These are phyloP conservation scores for Candida sojae DNA, from an alignment of 1,139 yeast species.

Conservation along the genomic window DNA sequence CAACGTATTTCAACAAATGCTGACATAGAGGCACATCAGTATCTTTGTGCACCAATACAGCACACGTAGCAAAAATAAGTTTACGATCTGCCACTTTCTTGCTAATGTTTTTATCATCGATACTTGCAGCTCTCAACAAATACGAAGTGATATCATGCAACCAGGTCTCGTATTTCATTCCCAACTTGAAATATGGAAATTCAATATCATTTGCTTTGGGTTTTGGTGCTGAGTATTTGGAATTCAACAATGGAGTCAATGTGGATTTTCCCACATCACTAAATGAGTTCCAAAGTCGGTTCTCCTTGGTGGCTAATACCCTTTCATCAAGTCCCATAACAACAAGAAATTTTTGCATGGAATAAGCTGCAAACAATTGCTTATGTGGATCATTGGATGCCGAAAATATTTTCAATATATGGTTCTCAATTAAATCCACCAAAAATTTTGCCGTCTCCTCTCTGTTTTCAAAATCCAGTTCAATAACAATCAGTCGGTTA, in stretches of 20 bases:
- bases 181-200: constrained; percentile 36
- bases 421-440: constrained; percentile 62
- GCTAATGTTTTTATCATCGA: constrained; percentile 12
- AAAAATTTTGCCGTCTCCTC: constrained; percentile 67
- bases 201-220: constrained; percentile 37
- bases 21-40: constrained; percentile 72
- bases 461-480: constrained; percentile 63
- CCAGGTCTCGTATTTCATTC: constrained; percentile 59
- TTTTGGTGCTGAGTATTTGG: constrained; percentile 61
- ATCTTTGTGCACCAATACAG: constrained; percentile 61
- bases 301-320: constrained; percentile 24
- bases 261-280: constrained; percentile 73
- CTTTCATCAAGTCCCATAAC: constrained; percentile 56
- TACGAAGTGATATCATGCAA: constrained; percentile 67
- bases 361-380: constrained; percentile 82
- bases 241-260: constrained; percentile 70
- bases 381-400: constrained; percentile 86
- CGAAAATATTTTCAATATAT: constrained; percentile 80
- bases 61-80: constrained; percentile 63
- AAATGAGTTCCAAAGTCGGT: constrained; percentile 57
- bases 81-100: constrained; percentile 14
- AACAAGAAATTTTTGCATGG: constrained; percentile 83
- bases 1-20: constrained; percentile 78
- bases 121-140: constrained; percentile 48
- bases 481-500: constrained; percentile 47